Conservation (phyloP, 164 flowering plant genomes). For the Liquidambar formosana region DNA sequence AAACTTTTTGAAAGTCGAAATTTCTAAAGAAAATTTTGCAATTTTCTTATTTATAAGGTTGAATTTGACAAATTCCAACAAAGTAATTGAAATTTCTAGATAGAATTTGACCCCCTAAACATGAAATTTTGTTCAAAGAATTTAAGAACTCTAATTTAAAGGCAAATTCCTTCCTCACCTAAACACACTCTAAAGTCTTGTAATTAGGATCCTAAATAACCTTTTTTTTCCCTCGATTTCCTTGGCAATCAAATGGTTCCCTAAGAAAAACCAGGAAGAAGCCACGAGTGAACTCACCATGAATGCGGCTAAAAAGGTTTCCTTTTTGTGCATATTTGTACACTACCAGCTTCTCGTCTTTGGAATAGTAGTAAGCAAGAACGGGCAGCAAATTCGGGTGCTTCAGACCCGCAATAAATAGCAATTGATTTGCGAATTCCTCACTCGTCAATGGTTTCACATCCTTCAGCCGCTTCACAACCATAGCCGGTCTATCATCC, state of each 20-base stretch:
- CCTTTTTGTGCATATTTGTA: constrained; percentile 48
- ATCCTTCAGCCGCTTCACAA: constrained; percentile 60
- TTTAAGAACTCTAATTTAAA: too few relatives aligned
- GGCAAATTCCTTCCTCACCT: too few relatives aligned
- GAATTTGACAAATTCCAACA: too few relatives aligned
- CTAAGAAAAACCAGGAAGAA: not conserved
- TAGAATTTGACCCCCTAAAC: too few relatives aligned
- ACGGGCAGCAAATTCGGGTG: constrained; percentile 68
- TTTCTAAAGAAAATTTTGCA: too few relatives aligned
- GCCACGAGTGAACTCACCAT: constrained; percentile 34
- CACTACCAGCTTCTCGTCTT: constrained; percentile 63
- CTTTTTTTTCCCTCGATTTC: not conserved
- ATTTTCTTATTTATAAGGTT: too few relatives aligned
- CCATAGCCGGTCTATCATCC: constrained; percentile 33
- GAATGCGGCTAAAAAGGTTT: constrained; percentile 53
- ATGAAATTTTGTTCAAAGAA: too few relatives aligned
- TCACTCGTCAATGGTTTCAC: constrained; percentile 44
- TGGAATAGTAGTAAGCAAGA: constrained; percentile 54
- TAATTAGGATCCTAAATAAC: too few relatives aligned
- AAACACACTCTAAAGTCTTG: too few relatives aligned
- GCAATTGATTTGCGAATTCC: constrained; percentile 49
- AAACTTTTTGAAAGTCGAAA: too few relatives aligned
- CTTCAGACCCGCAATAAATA: constrained; percentile 29
- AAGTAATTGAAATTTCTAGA: too few relatives aligned
- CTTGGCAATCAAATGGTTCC: too few relatives aligned